Evolutionary conservation across 257 asterid genomes (phyloP).

Genomic region (Solanum virginianum): DNA sequence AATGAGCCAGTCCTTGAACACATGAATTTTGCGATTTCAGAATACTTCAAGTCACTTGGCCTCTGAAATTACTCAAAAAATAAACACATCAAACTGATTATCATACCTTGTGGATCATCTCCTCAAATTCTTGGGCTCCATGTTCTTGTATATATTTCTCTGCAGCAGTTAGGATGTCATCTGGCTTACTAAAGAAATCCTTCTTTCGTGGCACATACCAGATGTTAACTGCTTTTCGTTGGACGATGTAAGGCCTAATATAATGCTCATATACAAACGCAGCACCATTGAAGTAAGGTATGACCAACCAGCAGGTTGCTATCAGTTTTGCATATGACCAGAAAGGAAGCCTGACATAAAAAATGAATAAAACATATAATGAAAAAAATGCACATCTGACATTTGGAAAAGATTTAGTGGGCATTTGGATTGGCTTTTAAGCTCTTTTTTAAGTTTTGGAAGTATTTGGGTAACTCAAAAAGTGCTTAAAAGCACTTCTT

Average conservation of each 20-base stretch:
- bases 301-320: conserved; percentile 90
- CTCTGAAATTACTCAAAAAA: background rate
- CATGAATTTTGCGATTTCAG: background rate
- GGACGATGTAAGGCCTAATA: conserved; percentile 74
- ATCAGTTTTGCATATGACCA: conserved; percentile 87
- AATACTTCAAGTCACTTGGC: background rate
- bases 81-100: background rate
- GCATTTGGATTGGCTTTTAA: too few species aligned
- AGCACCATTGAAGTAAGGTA: conserved; percentile 94
- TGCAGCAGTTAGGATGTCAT: conserved; percentile 75
- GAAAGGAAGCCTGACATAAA: conserved; percentile 67
- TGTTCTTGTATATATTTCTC: conserved; percentile 60
- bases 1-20: background rate
- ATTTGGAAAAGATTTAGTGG: background rate
- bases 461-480: too few species aligned
- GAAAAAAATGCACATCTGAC: background rate
- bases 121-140: conserved; percentile 64
- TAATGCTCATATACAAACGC: conserved; percentile 78
- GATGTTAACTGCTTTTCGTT: conserved; percentile 51
- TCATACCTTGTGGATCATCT: conserved; percentile 57
- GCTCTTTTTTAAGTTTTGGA: too few species aligned
- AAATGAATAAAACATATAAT: background rate
- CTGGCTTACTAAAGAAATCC: conserved; percentile 47
- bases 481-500: too few species aligned
- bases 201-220: conserved; percentile 70